Conservation (phyloP, 495 filamentous ascomycete genomes). For the Talaromyces borbonicus region DNA sequence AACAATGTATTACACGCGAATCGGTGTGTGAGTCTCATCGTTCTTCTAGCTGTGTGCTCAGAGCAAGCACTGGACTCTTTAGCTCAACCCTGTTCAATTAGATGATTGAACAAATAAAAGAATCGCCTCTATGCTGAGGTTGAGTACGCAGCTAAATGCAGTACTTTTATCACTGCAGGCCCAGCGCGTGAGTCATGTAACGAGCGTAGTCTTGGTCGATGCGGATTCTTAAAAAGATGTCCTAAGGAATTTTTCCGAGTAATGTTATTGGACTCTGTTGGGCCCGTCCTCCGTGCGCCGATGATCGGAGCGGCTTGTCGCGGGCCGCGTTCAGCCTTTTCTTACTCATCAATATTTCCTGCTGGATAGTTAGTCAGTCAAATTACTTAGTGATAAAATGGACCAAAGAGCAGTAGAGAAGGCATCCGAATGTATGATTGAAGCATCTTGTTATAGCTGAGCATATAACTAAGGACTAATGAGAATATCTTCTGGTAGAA, state of each 20-base stretch:
- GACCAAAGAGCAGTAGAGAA: no score
- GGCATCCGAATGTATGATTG: no score
- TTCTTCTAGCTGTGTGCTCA: constrained; percentile 4
- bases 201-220: no score
- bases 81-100: not conserved
- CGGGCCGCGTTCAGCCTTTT: constrained; percentile 1
- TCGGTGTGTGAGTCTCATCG: constrained; percentile 34
- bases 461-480: no score
- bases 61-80: no score
- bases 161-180: not conserved
- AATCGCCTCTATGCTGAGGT: not conserved
- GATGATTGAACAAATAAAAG: not conserved
- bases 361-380: no score
- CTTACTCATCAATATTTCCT: not conserved
- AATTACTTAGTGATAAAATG: no score
- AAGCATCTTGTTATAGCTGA: no score
- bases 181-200: not conserved
- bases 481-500: no score
- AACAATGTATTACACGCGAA: constrained; percentile 29
- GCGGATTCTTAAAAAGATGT: no score
- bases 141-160: no score
- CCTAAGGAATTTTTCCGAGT: not conserved
- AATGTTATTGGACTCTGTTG: not conserved
- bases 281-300: no score
- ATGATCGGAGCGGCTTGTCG: constrained; percentile 3